Evolutionary conservation across 345 rosid genomes (phyloP).

Genomic region (Camelina laxa): DNA sequence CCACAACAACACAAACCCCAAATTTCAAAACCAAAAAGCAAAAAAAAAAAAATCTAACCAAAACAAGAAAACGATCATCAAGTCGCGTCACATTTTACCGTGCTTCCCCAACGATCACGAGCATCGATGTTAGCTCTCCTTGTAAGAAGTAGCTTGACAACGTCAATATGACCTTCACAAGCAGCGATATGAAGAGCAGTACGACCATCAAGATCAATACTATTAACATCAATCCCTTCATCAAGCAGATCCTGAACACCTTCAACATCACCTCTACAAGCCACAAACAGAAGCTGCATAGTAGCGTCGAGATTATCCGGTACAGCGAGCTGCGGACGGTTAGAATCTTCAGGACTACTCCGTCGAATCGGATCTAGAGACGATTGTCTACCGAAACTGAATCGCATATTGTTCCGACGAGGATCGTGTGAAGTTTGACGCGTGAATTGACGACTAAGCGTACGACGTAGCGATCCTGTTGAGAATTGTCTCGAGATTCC

Average conservation of each 20-base stretch:
- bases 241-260: constrained; percentile 84
- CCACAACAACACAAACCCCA: constrained; percentile 24
- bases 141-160: constrained; percentile 66
- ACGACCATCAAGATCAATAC: constrained; percentile 94
- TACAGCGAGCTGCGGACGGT: constrained; percentile 57
- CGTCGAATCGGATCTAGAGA: constrained; percentile 83
- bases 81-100: constrained; percentile 53
- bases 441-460: constrained; percentile 61
- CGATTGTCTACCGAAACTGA: constrained; percentile 86
- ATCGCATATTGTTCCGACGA: constrained; percentile 66
- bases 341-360: constrained; percentile 53
- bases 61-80: background rate
- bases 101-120: constrained; percentile 99
- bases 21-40: constrained; percentile 23
- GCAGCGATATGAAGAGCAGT: constrained; percentile 96
- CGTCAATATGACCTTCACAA: constrained; percentile 91
- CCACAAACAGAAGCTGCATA: constrained; percentile 88
- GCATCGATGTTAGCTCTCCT: constrained; percentile 86
- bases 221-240: constrained; percentile 80
- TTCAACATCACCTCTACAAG: constrained; percentile 71
- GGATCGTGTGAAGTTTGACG: constrained; percentile 80
- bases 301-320: constrained; percentile 95
- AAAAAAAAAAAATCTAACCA: background rate
- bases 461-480: constrained; percentile 66
- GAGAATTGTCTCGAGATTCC: constrained; percentile 86